Percentiles rank a stretch among this genome's conserved stretches.
phyloP scores from a whole-genome alignment of 768 basidiomycete genomes.

The Tulasnella sp. region DNA sequence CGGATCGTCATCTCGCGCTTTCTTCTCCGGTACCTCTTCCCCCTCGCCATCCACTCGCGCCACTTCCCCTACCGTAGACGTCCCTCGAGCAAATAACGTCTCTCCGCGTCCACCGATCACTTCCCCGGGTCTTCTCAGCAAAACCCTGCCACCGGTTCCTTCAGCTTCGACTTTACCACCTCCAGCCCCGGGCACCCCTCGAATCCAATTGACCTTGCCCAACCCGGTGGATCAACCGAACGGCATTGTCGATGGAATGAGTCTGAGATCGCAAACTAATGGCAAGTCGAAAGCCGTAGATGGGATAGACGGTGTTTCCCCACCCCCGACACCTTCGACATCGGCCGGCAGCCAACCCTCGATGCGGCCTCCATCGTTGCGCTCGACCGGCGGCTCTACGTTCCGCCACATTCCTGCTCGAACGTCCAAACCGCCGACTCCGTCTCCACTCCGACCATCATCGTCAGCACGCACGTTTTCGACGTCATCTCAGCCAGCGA shows the following conservation, averaged over 20 bases:
- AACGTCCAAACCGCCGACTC: constrained; percentile 1
- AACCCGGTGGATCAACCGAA: background rate
- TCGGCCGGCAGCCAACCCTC: background rate
- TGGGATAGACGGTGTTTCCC: background rate
- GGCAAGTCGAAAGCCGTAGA: background rate
- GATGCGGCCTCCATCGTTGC: background rate
- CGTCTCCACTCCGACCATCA: constrained; percentile 10
- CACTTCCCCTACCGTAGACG: background rate
- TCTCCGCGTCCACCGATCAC: background rate
- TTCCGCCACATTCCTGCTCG: constrained; percentile 8
- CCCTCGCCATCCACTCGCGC: constrained; percentile 3
- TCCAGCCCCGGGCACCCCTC: background rate
- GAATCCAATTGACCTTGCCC: background rate
- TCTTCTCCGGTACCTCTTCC: background rate
- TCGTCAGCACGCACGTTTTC: background rate
- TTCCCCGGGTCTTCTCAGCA: background rate
- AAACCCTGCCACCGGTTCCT: background rate
- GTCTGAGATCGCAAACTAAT: background rate
- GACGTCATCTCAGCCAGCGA: background rate
- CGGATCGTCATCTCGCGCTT: background rate
- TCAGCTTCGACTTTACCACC: background rate
- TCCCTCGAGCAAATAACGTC: background rate
- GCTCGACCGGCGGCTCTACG: background rate
- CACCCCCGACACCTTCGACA: background rate
- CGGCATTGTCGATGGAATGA: background rate